Conservation (phyloP, 495 filamentous ascomycete genomes). For the Aspergillus ellipticus region DNA sequence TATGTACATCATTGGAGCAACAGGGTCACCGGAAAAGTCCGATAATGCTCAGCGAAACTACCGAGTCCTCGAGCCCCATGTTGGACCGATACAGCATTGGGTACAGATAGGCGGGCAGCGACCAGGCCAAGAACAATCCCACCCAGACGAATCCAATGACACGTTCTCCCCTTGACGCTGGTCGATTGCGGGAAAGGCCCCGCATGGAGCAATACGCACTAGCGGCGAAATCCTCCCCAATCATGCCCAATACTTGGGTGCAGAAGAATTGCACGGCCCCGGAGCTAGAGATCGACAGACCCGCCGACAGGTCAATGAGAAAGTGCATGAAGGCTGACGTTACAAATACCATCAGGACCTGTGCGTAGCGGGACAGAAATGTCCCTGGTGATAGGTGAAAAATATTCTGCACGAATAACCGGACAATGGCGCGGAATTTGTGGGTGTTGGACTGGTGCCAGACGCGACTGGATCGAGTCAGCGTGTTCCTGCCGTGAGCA, state of each 20-base stretch:
- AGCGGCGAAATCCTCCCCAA: not conserved
- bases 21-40: conserved; percentile 1
- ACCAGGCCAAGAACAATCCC: not conserved
- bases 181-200: not conserved
- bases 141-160: conserved; percentile 1
- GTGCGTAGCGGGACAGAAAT: not conserved
- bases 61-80: not conserved
- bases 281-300: not conserved
- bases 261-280: not conserved
- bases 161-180: not conserved
- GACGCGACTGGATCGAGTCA: not conserved
- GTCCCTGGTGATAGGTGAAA: not conserved
- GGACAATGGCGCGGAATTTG: not conserved
- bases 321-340: not conserved
- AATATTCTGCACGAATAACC: not conserved
- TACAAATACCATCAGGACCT: not conserved
- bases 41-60: not conserved
- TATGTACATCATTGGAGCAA: too few relatives aligned
- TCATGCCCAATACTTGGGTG: not conserved
- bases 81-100: not conserved
- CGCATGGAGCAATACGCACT: not conserved
- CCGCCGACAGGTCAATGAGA: not conserved
- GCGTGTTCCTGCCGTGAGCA: not conserved
- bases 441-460: not conserved
- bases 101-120: not conserved